These are phyloP conservation scores for Eucalyptus victrix DNA, from an alignment of 345 rosid genomes.

Conservation along the genomic window DNA sequence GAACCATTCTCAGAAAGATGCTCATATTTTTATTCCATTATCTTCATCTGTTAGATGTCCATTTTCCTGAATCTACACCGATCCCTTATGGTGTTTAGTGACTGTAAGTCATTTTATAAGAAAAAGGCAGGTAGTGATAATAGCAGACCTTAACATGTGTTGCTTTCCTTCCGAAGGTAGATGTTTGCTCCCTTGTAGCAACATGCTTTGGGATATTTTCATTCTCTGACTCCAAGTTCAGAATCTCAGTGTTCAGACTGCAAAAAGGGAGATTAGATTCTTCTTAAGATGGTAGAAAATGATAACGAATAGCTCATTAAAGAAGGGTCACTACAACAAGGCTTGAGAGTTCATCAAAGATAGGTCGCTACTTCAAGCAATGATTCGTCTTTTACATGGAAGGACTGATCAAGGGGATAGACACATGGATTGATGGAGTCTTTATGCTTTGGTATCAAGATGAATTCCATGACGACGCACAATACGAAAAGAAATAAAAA, in stretches of 20 bases:
- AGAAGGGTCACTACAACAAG: too few species aligned
- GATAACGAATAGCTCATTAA: not conserved
- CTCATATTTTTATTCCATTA: slow-evolving; percentile 17
- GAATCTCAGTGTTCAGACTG: slow-evolving; percentile 32
- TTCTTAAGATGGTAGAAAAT: not conserved
- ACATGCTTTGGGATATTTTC: slow-evolving; percentile 18
- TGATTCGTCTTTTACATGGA: too few species aligned
- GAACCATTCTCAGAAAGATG: not conserved
- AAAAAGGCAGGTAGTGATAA: not conserved
- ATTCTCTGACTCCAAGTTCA: slow-evolving; percentile 37
- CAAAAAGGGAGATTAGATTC: not conserved
- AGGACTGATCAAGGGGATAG: too few species aligned
- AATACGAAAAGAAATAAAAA: not conserved
- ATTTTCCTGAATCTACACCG: slow-evolving; percentile 24
- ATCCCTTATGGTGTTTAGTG: not conserved
- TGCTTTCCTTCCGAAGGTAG: slow-evolving; percentile 6
- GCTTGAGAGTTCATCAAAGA: not conserved
- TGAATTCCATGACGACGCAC: not conserved
- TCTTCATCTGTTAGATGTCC: slow-evolving; percentile 20
- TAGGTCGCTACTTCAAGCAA: not conserved
- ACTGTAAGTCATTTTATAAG: not conserved
- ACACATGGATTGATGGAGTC: not conserved
- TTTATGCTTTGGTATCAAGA: not conserved
- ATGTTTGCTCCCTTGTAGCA: slow-evolving; percentile 10
- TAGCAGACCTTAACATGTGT: slow-evolving; percentile 15